Base-by-base conservation (phyloP, 1,284 basidiomycete species). In the Mycosarcoma mackinlayi region DNA sequence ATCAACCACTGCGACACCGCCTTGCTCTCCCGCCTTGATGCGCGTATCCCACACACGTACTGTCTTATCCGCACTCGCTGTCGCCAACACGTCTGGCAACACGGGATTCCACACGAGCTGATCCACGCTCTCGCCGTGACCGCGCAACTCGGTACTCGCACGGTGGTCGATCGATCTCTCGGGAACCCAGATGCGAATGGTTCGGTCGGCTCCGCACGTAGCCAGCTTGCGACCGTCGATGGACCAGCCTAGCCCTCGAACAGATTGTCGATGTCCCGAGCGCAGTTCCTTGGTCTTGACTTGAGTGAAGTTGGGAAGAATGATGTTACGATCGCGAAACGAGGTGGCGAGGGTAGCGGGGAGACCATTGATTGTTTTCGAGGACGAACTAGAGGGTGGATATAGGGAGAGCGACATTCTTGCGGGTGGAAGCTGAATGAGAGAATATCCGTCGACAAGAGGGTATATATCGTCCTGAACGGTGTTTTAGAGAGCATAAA, bases 1-100 rank as follows among this genome's bases (percentile, higher is more conserved):
- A 0, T 10, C 7, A 3, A 71, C 39, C 8, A 27, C 10, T n/a
- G 27, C 33, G 33, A 19, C 35, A 21, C 45, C 6, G 37, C 19
- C 33, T 35, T 41, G 39, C 21, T 35, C 2, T 33, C 24, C 25
- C 14, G 21, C 13, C 9, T 42, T 51, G 7, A 39, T 9, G 4
- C 77, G 59, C 6, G 68, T 57, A 49, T 81, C 80, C 79, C 80
- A 81, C 5, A 80, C 56, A 9, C 76, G 53, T 3, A 79, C 76
- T 13, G 71, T 80, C 41, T 67, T 67, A 33, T 82, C 80, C 3
- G 55, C 63, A 11, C 60, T 56, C 3, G 74, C 78, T 4, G 69
- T 78, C 0, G 77, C 79, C 0, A 82, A 41, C 6, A 76, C 19
- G 16, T 81, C 76, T 0, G 79, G 73, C 24, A 77, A 47, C 6